Percentiles rank a stretch among this genome's conserved stretches.
phyloP scores from a whole-genome alignment of 2,329 filamentous ascomycete genomes.

The Penicillium sp. region DNA sequence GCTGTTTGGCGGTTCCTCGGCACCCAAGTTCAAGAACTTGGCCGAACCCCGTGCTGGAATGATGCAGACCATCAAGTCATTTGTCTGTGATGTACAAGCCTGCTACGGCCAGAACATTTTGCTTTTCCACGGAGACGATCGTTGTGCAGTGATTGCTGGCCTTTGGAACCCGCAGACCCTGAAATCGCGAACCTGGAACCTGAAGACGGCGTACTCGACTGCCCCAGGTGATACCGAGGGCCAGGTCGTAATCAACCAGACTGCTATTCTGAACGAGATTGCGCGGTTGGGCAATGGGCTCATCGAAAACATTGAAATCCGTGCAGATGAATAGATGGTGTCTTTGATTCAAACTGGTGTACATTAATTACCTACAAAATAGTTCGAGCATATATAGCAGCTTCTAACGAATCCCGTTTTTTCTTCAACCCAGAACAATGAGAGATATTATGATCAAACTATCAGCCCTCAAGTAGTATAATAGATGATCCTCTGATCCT shows the following conservation, averaged over 20 bases:
- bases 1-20: conserved; percentile 41
- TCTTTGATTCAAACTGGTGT: conserved; percentile 18
- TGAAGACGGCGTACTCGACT: conserved; percentile 43
- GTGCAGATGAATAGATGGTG: conserved; percentile 20
- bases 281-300: conserved; percentile 59
- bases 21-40: conserved; percentile 73
- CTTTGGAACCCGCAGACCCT: conserved; percentile 61
- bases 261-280: conserved; percentile 47
- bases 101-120: conserved; percentile 69
- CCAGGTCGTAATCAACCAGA: conserved; percentile 39
- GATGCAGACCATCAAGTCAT: conserved; percentile 61
- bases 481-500: background rate
- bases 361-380: conserved; percentile 16
- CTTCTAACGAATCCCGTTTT: background rate
- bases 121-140: conserved; percentile 71
- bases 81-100: conserved; percentile 66
- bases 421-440: background rate
- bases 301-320: conserved; percentile 65
- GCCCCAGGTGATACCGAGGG: conserved; percentile 24
- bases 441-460: background rate
- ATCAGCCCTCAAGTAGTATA: background rate
- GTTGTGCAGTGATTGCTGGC: conserved; percentile 60
- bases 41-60: conserved; percentile 54
- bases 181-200: conserved; percentile 34
- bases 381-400: background rate